Evolutionary conservation across 73 alveolate genomes (phyloP), one percentile per base, ranked within the genome.

Genomic region (Paramecium octaurelia): DNA sequence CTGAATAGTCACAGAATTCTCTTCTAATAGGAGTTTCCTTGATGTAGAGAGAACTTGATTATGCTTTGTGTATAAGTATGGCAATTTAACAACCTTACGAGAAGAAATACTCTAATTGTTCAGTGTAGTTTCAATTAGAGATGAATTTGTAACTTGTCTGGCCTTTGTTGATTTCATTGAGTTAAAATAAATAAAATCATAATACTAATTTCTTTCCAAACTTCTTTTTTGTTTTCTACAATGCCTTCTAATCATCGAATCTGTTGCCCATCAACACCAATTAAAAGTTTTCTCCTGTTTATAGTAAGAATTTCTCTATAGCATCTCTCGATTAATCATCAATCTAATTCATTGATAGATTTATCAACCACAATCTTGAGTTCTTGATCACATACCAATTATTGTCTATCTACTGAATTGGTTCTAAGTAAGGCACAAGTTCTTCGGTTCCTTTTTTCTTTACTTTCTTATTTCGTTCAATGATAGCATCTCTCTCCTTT

Each of bases 271-370:
- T 80, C 23, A 80, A 48, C n/a, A 80, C 91, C 14, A 80, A 80
- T 80, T 80, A 48, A 29, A 80, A 80, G 24, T 80, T 80, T 20
- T 80, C 91, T 44, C 91, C 91, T 21, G 91, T 80, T 80, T 80
- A 64, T 3, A 43, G 3, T 21, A 80, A 80, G 73, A 80, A 80
- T 43, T 80, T 80, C 75, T 80, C 91, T 20, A 80, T 44, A 31
- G 43, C 50, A 34, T 80, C 91, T 35, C 73, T 80, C 0, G 91
- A 80, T 31, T 16, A 44, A 21, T 80, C 91, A n/a, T 80, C 91
- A 10, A 80, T 80, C 2, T 80, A 46, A 48, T 80, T 80, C 91
- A 80, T 80, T 6, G 91, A 42, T 46, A 80, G 16, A 20, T 80
- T 80, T 24, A 80, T 80, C 34, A 80, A 80, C 91, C 91, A 80